These are phyloP conservation scores for Ormosia emarginata DNA, from an alignment of 306 rosid genomes.

Conservation along the genomic window DNA sequence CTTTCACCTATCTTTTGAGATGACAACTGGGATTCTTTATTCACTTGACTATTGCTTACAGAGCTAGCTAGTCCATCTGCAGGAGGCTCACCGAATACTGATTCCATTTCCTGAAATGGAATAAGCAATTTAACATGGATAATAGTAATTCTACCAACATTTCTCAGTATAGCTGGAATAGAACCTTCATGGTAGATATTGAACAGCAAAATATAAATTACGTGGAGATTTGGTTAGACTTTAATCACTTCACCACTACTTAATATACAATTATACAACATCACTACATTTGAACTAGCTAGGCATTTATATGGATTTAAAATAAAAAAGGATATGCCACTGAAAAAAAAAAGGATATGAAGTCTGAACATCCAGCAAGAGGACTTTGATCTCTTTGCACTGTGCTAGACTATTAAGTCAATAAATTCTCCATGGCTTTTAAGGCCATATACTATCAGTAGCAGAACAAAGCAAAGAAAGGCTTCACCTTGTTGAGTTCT, in stretches of 20 bases:
- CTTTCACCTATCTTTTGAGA: conserved; percentile 30
- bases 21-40: conserved; percentile 21
- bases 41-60: conserved; percentile 20
- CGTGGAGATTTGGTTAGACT: neutral
- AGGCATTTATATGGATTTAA: neutral
- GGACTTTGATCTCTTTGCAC: neutral
- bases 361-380: neutral
- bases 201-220: conserved; percentile 5
- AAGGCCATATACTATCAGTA: neutral
- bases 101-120: conserved; percentile 74
- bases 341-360: neutral
- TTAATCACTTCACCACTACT: neutral
- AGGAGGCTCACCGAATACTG: conserved; percentile 66
- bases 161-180: neutral
- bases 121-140: neutral
- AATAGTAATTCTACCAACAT: neutral
- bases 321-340: neutral
- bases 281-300: neutral
- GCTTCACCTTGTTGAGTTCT: conserved; percentile 70
- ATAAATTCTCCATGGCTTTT: neutral
- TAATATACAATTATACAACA: neutral
- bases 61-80: conserved; percentile 43
- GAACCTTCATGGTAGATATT: neutral
- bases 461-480: neutral
- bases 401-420: neutral